Conservation (phyloP, 2,329 filamentous ascomycete species). For the Nothophaeocryptopus gaeumannii region DNA sequence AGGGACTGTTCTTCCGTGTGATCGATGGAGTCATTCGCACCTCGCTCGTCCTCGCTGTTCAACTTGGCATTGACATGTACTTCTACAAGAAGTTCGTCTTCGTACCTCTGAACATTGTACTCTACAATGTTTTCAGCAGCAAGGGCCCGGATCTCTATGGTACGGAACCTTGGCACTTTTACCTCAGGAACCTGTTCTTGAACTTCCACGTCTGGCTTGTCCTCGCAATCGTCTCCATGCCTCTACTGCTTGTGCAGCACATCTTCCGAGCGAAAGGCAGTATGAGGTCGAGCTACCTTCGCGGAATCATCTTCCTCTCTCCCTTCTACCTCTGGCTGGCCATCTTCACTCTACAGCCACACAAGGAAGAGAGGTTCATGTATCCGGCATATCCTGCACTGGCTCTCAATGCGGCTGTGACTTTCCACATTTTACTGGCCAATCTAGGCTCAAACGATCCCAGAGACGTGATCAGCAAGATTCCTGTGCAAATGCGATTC, state of each 20-base stretch:
- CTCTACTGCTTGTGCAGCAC: constrained; percentile 73
- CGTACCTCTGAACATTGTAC: constrained; percentile 88
- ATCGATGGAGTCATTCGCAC: constrained; percentile 66
- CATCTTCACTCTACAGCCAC: constrained; percentile 88
- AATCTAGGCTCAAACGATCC: constrained; percentile 70
- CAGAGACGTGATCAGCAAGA: constrained; percentile 61
- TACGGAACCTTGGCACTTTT: constrained; percentile 95
- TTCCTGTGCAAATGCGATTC: constrained; percentile 74
- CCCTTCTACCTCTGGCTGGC: constrained; percentile 94
- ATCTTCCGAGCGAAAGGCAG: constrained; percentile 59
- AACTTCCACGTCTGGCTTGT: constrained; percentile 97
- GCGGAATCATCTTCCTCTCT: constrained; percentile 71
- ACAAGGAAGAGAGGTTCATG: constrained; percentile 99
- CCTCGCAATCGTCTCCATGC: constrained; percentile 70
- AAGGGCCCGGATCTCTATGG: constrained; percentile 85
- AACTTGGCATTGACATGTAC: constrained; percentile 74
- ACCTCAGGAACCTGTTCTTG: constrained; percentile 81
- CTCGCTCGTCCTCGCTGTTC: constrained; percentile 64
- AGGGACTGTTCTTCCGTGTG: constrained; percentile 61
- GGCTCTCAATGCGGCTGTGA: constrained; percentile 80
- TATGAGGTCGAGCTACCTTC: constrained; percentile 67
- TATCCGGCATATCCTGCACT: constrained; percentile 92
- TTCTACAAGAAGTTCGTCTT: constrained; percentile 78
- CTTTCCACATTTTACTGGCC: constrained; percentile 74
- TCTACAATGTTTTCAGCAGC: constrained; percentile 90